These are phyloP conservation scores for Suillus bovinus DNA, from an alignment of 768 basidiomycete species.

Conservation along the genomic window DNA sequence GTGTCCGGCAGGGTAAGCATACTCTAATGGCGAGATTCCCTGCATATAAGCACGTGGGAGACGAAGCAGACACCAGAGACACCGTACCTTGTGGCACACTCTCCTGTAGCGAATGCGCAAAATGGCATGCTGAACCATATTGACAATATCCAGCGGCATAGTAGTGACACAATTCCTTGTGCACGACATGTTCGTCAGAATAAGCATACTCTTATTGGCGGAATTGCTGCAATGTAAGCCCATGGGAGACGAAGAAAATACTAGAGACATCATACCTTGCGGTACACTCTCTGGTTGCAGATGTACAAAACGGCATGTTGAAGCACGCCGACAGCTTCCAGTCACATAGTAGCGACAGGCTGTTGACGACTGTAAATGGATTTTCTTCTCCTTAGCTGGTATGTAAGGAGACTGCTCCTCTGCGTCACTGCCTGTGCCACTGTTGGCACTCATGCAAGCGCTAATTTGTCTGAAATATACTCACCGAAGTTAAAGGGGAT, in stretches of 20 bases:
- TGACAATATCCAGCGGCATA: constrained; percentile 27
- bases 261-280: neutral
- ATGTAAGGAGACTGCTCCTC: neutral
- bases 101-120: constrained; percentile 19
- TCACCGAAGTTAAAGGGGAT: neutral
- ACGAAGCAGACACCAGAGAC: neutral
- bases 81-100: neutral
- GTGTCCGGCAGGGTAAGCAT: neutral
- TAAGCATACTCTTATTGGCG: neutral
- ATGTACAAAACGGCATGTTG: constrained; percentile 29
- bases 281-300: neutral
- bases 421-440: no score
- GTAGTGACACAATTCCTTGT: neutral
- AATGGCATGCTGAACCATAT: constrained; percentile 28
- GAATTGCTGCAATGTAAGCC: neutral
- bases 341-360: constrained; percentile 28
- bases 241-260: neutral
- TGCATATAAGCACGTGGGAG: neutral
- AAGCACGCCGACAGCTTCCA: constrained; percentile 30
- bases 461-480: neutral
- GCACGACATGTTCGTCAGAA: neutral
- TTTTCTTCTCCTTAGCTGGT: neutral
- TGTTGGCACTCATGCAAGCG: neutral
- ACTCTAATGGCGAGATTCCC: neutral
- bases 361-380: neutral